Evolutionary conservation across 2,329 filamentous ascomycete genomes (phyloP).

Genomic region (Coniochaeta prunicola): DNA sequence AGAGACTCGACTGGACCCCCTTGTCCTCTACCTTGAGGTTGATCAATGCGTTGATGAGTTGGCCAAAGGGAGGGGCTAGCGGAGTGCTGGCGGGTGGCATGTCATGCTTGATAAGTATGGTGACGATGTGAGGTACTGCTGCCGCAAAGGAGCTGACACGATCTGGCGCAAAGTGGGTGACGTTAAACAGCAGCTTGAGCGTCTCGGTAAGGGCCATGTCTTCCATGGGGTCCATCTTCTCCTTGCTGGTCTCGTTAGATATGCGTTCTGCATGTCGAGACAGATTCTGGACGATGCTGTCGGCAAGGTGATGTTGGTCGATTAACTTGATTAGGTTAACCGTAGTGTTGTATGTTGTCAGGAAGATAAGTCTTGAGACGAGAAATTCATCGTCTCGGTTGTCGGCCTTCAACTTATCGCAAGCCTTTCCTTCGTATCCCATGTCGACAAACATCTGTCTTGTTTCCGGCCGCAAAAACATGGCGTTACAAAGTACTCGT

Average conservation of each 20-base stretch:
- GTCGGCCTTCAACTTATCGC: constrained; percentile 64
- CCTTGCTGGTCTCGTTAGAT: constrained; percentile 16
- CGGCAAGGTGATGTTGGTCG: constrained; percentile 57
- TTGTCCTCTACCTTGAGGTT: constrained; percentile 64
- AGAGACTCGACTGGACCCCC: constrained; percentile 49
- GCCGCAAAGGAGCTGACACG: constrained; percentile 55
- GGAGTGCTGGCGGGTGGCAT: constrained; percentile 52
- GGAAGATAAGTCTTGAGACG: constrained; percentile 68
- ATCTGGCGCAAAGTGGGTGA: constrained; percentile 66
- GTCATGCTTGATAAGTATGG: constrained; percentile 55
- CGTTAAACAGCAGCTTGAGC: constrained; percentile 82
- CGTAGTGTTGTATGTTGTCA: constrained; percentile 71
- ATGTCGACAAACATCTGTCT: constrained; percentile 68
- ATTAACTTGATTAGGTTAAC: constrained; percentile 60
- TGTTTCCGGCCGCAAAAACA: constrained; percentile 61
- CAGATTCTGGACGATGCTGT: constrained; percentile 64
- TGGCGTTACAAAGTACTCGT: constrained; percentile 76
- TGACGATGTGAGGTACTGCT: constrained; percentile 62
- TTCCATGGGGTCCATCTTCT: constrained; percentile 50
- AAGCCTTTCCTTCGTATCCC: constrained; percentile 59
- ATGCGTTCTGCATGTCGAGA: constrained; percentile 54
- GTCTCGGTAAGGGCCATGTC: constrained; percentile 78
- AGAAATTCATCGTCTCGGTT: constrained; percentile 83
- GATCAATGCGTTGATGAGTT: constrained; percentile 72
- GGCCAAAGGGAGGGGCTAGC: constrained; percentile 63